Base-by-base conservation (phyloP, 2,329 filamentous ascomycete species). In the Monosporascus sp. region DNA sequence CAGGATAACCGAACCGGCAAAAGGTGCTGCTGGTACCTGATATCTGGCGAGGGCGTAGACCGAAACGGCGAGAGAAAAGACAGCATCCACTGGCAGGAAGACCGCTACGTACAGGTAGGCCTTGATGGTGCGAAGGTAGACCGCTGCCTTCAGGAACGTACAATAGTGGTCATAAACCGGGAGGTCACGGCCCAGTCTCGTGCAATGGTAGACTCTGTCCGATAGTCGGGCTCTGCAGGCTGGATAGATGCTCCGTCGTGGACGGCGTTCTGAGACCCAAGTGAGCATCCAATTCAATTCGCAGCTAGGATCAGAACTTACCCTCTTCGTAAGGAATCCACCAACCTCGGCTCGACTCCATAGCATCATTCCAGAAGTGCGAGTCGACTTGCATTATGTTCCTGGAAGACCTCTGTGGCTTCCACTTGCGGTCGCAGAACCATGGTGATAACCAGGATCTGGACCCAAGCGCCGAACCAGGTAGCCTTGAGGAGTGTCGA, bases 91-190 rank as follows among this genome's bases (percentile, higher is more conserved):
- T 17, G 51, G 48, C 22, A 59, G 51, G 52, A 59, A 58, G 24
- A 59, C 22, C 20, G 56, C 26, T 5, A 52, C 26, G 49, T 49
- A 58, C 20, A 52, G 48, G 49, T 60, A 60, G 28, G 55, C 43
- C 54, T 60, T 60, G 40, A 60, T 53, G 5, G 59, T 59, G 22
- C 55, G 55, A 22, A 59, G 54, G 50, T 59, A 60, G 28, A 60
- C 55, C 4, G 52, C 43, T 14, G 54, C 35, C 22, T 37, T 38
- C 2, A 58, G 20, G 44, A 49, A 59, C 1, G 22, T 14, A 37
- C 59, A 60, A 26, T 48, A 60, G 43, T 60, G 57, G 37, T 60
- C 55, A 41, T 58, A 59, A 0, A 60, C 31, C 3, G 59, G 57
- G 15, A 59, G 48, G 43, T 55, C 58, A 24, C 48, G 52, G 5